Evolutionary conservation across 805 yeast species (phyloP).

Genomic region (Priceomyces fermenticarens): DNA sequence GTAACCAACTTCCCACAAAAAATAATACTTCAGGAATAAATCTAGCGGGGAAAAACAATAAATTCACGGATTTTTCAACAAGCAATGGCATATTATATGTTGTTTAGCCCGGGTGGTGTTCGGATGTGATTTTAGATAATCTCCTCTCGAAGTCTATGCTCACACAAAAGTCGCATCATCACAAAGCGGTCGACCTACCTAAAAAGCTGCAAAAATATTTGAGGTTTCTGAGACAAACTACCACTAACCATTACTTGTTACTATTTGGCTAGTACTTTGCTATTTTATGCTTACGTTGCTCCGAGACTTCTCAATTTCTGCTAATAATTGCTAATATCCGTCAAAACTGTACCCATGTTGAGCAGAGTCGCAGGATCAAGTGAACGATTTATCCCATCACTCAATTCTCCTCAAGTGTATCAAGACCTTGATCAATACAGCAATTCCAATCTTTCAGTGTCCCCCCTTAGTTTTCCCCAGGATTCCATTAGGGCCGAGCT

Average conservation of each 20-base stretch:
- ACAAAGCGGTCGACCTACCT: constrained; percentile 1
- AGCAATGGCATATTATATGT: constrained; percentile 8
- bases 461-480: not conserved
- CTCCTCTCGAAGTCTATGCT: not conserved
- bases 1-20: constrained; percentile 10
- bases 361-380: not conserved
- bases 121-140: not conserved
- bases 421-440: too few species aligned
- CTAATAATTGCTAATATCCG: not conserved
- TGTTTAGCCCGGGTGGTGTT: not conserved
- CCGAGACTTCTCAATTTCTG: not conserved
- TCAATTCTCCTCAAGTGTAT: too few species aligned
- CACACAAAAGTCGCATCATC: constrained; percentile 5
- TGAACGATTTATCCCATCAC: not conserved
- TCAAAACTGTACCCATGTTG: not conserved
- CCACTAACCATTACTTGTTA: too few species aligned
- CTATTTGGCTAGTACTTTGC: too few species aligned
- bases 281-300: too few species aligned
- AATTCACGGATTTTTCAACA: constrained; percentile 2
- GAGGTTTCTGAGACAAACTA: not conserved
- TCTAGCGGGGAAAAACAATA: not conserved
- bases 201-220: constrained; percentile 4
- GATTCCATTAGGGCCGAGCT: too few species aligned
- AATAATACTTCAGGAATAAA: constrained; percentile 5
- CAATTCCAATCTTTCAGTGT: too few species aligned